A percentile compares a stretch with the other conserved stretches of the same genome.
Evolutionary conservation across 1,284 basidiomycete genomes (phyloP).

Genomic region (Golubevia sp.): DNA sequence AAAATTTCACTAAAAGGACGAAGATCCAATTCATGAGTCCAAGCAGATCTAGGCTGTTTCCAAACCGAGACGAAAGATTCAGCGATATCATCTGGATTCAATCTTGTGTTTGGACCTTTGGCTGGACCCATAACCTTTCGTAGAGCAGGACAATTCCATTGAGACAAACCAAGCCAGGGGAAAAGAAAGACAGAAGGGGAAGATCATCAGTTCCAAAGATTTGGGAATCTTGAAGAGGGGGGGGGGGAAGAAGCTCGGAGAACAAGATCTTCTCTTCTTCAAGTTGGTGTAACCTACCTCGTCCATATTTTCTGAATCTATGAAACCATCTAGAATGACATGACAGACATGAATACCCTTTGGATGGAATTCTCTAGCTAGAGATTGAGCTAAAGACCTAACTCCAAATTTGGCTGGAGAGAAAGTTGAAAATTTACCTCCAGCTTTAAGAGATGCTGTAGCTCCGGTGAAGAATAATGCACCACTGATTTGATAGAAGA

Average conservation of each 20-base stretch:
- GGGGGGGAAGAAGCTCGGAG: too few relatives aligned
- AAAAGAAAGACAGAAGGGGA: too few relatives aligned
- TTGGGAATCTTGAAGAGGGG: too few relatives aligned
- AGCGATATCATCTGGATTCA: slow-evolving; percentile 32
- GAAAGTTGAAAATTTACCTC: slow-evolving; percentile 25
- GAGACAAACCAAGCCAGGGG: too few relatives aligned
- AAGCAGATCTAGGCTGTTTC: slow-evolving; percentile 24
- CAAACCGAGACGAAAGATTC: slow-evolving; percentile 31
- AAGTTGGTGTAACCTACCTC: slow-evolving; percentile 9
- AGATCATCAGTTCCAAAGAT: slow-evolving; percentile 15
- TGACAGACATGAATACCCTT: slow-evolving; percentile 26
- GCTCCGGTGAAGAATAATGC: slow-evolving; percentile 20
- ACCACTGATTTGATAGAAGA: too few relatives aligned
- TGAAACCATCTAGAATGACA: slow-evolving; percentile 31
- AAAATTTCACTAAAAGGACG: slow-evolving; percentile 14
- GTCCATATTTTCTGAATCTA: slow-evolving; percentile 25
- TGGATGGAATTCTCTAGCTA: slow-evolving; percentile 24
- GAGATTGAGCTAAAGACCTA: slow-evolving; percentile 21
- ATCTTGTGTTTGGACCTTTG: slow-evolving; percentile 16
- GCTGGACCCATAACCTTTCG: too few relatives aligned
- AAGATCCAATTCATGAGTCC: slow-evolving; percentile 26
- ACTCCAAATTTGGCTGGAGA: slow-evolving; percentile 26
- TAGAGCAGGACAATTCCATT: too few relatives aligned
- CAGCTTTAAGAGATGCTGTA: slow-evolving; percentile 25
- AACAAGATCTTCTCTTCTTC: too few relatives aligned